Percentiles rank a stretch among this genome's conserved stretches.
Evolutionary conservation across 2,329 filamentous ascomycete species (phyloP).

Genomic region (Ophiocordyceps unilateralis): DNA sequence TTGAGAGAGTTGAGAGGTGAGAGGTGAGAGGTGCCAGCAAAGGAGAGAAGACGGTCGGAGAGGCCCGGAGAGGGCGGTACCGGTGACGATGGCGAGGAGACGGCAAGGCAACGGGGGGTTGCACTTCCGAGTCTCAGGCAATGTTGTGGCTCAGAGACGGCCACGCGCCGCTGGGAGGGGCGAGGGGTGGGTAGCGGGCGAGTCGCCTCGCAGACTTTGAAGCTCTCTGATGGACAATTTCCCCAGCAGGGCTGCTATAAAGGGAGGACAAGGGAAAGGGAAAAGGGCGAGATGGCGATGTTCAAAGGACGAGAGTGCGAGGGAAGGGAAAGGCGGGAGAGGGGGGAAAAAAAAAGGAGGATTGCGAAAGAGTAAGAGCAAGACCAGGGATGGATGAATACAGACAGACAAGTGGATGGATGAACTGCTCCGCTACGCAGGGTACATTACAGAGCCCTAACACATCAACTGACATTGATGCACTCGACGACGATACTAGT

Average conservation of each 20-base stretch:
- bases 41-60: not conserved
- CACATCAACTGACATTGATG: not conserved
- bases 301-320: not conserved
- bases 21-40: not conserved
- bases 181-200: not conserved
- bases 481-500: not conserved
- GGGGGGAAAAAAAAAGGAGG: not conserved
- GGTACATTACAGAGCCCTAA: not conserved
- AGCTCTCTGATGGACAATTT: not conserved
- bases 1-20: not conserved
- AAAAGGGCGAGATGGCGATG: not conserved
- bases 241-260: not conserved
- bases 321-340: not conserved
- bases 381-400: not conserved
- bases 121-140: not conserved
- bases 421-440: not conserved
- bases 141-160: not conserved
- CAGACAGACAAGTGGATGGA: not conserved
- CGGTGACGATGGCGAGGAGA: not conserved
- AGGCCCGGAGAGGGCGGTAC: not conserved
- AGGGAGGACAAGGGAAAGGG: not conserved
- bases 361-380: not conserved
- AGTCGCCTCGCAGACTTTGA: not conserved
- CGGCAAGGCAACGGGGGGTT: not conserved
- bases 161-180: not conserved